Base-by-base conservation (phyloP, 179 eudicot genomes). In the Drosera spatulata region DNA sequence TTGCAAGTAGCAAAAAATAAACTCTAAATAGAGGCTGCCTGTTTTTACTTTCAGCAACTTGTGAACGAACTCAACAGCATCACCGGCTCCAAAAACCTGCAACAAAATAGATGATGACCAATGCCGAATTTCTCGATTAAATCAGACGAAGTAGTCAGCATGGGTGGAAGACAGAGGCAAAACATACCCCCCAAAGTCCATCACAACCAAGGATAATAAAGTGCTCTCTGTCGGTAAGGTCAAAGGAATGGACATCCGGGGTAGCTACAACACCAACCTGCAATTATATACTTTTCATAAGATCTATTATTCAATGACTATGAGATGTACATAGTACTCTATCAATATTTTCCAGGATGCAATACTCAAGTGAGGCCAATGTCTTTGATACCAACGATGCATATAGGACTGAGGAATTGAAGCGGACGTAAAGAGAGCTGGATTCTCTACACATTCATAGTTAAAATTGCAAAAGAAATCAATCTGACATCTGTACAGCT, bases 111-210 rank as follows among this genome's bases (percentile, higher is more conserved):
- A 22, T 22, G 33, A 22, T 69, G 41, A 14, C 38, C 55, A 56
- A 70, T 33, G 9, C 39, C 8, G 58, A 48, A 6, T 41, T 43
- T 50, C 7, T 39, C 3, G 39, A 56, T 55, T 8, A 22, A 22
- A 22, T 22, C 33, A 22, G 33, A 22, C 33, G 45, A 50, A 62
- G 51, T 15, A 44, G 45, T 42, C 57, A n/a, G 43, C 44, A 58
- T 51, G 43, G 41, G 51, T n/a, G 0, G 48, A 2, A 11, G 15
- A 40, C 60, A 56, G 44, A 50, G 8, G 7, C 33, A 10, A 58
- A 50, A 70, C 66, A 66, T 86, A 88, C 96, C 79, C 91, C 95
- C 96, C 96, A 88, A 70, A 88, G 83, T 66, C 96, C 96, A 80
- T 88, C 96, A 74, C 95, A 86, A 56, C 95, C 96, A 65, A 88